Evolutionary conservation across 139 green algal genomes (phyloP).

Genomic region (Volvox africanus): DNA sequence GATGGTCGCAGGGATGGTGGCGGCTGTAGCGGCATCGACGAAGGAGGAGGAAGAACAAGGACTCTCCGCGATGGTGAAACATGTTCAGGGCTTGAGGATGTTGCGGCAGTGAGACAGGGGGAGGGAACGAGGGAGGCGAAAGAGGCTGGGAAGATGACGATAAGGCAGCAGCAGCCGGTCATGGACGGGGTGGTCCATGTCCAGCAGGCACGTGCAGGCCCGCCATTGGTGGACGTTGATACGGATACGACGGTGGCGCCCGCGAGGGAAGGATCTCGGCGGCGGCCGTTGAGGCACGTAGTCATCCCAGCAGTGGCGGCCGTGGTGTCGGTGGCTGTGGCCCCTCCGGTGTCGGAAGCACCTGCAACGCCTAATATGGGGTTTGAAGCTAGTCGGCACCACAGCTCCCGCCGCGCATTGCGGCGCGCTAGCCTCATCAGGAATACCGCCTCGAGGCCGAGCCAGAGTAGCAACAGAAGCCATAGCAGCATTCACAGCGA

Average conservation of each 20-base stretch:
- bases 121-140: background rate
- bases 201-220: no score
- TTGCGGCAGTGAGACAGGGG: background rate
- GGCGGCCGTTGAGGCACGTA: no score
- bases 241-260: no score
- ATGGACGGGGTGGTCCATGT: no score
- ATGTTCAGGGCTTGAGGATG: background rate
- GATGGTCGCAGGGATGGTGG: background rate
- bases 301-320: background rate
- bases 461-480: background rate
- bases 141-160: background rate
- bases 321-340: background rate
- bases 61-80: background rate
- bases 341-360: background rate
- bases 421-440: background rate
- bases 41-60: background rate
- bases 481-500: background rate
- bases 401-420: background rate
- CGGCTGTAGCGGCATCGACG: no score
- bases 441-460: background rate
- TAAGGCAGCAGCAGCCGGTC: no score
- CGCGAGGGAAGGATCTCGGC: no score
- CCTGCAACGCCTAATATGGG: background rate
- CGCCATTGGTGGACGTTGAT: no score
- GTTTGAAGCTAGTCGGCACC: background rate